These are phyloP conservation scores for Lecanosticta acicola DNA, from an alignment of 2,329 filamentous ascomycete genomes.

Conservation along the genomic window DNA sequence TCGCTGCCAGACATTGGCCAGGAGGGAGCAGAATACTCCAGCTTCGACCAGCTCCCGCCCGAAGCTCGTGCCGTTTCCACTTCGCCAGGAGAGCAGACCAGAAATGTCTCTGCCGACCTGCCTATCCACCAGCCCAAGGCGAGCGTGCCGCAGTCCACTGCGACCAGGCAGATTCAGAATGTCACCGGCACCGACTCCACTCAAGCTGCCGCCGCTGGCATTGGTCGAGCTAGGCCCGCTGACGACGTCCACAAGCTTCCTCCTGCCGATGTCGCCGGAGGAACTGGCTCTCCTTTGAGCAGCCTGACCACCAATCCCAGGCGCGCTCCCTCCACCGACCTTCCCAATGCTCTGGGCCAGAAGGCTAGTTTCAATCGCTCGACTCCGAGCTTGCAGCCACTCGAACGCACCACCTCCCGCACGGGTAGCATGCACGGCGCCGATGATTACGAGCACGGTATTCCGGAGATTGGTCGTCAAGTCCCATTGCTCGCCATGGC, in stretches of 20 bases:
- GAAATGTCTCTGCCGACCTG: conserved; percentile 72
- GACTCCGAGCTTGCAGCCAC: conserved; percentile 40
- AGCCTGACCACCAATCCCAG: conserved; percentile 22
- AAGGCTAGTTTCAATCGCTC: conserved; percentile 52
- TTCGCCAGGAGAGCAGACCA: conserved; percentile 39
- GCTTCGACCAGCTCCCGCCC: conserved; percentile 43
- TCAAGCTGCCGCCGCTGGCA: conserved; percentile 74
- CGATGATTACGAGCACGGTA: conserved; percentile 67
- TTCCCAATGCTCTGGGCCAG: conserved; percentile 52
- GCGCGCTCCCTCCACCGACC: conserved; percentile 36
- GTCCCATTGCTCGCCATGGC: conserved; percentile 92
- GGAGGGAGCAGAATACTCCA: conserved; percentile 83
- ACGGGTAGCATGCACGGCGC: conserved; percentile 50
- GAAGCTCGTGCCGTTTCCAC: conserved; percentile 26
- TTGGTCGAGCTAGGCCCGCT: conserved; percentile 58
- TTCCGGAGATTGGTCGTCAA: conserved; percentile 84
- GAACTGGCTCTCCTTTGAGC: conserved; percentile 17
- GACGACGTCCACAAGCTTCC: conserved; percentile 41
- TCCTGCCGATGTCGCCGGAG: conserved; percentile 17
- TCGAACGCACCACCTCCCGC: conserved; percentile 42
- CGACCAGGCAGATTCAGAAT: conserved; percentile 73
- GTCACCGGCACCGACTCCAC: conserved; percentile 92
- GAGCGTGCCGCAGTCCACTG: conserved; percentile 72
- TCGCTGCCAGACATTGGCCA: conserved; percentile 70
- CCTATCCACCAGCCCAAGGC: conserved; percentile 86